These are phyloP conservation scores for Vanderwaltozyma polyspora DNA, from an alignment of 805 yeast species.

Conservation along the genomic window DNA sequence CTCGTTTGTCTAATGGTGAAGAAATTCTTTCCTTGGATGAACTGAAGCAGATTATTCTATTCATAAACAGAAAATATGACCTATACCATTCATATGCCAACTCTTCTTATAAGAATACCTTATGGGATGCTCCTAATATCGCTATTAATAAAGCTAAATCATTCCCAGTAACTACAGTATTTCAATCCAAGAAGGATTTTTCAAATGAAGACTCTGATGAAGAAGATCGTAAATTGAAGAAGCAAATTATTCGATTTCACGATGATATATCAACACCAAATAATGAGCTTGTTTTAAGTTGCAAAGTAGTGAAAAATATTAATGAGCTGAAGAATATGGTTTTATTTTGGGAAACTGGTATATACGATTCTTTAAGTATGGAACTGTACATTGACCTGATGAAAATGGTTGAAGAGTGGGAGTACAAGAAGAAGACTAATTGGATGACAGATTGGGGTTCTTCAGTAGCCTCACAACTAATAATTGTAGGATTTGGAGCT, in stretches of 20 bases:
- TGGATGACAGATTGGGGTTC: conserved; percentile 48
- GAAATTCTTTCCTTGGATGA: conserved; percentile 50
- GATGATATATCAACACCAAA: conserved; percentile 16
- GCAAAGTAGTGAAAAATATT: conserved; percentile 37
- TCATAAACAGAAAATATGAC: conserved; percentile 11
- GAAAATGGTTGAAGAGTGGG: conserved; percentile 44
- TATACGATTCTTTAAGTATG: conserved; percentile 41
- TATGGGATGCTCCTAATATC: conserved; percentile 20
- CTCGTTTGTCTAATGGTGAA: conserved; percentile 42
- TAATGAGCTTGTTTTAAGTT: conserved; percentile 25
- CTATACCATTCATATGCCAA: conserved; percentile 3
- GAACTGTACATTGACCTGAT: conserved; percentile 48
- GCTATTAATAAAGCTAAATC: conserved; percentile 21
- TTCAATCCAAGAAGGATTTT: conserved; percentile 9
- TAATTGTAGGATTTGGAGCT: conserved; percentile 49
- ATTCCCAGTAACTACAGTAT: conserved; percentile 19
- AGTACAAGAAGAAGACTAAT: conserved; percentile 32
- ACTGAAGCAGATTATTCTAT: conserved; percentile 49
- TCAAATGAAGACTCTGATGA: conserved; percentile 16
- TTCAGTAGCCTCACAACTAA: conserved; percentile 45
- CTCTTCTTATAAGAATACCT: conserved; percentile 7
- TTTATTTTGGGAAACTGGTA: conserved; percentile 30
- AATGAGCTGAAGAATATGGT: conserved; percentile 33
- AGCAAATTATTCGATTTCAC: conserved; percentile 28
- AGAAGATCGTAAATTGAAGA: conserved; percentile 6